Base-by-base conservation (phyloP, 306 rosid species). In the Hylodesmum podocarpum region DNA sequence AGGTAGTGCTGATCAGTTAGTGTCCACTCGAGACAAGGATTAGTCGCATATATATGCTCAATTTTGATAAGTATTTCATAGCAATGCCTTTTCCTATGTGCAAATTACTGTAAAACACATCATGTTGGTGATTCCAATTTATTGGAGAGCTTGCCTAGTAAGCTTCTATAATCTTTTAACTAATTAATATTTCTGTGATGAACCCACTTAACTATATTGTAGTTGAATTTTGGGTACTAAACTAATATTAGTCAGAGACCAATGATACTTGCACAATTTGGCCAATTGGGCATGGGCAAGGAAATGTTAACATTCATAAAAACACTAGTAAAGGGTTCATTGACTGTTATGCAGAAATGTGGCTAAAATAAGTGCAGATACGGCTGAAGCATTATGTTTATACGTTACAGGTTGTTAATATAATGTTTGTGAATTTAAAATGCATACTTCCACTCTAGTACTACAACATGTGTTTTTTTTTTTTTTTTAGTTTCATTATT, bases 1-100 rank as follows among this genome's bases (percentile, higher is more conserved):
- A 31, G 63, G 43, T 54, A 83, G 85, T 77, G 85, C 33, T 31
- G 22, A 76, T 76, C 62, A 80, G 76, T 73, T 80, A 83, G 83
- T 63, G 78, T 67, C 74, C 83, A 80, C 81, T 70, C 31, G 24
- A 63, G 76, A 46, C 59, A 24, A 34, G 70, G 33, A 63, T 55
- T 40, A 53, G 58, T 41, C 57, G 28, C 73, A 71, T 66, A 50
- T 58, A 71, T 66, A 50, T 58, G 66, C 77, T 79, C 33, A 22
- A 15, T 66, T 78, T 69, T 74, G 63, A 68, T 69, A 24, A 29
- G 70, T 53, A 43, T 70, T 70, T 41, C 44, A 25, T 79, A 37
- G 33, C 36, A 12, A 13, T 59, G 21, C 21, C 31, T 70, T 61
- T 72, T 21, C 37, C 25, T 44, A 16, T 71, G 16, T 22, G 63